These are phyloP conservation scores for Gloeophyllum trabeum DNA, from an alignment of 768 basidiomycete species.

Conservation along the genomic window DNA sequence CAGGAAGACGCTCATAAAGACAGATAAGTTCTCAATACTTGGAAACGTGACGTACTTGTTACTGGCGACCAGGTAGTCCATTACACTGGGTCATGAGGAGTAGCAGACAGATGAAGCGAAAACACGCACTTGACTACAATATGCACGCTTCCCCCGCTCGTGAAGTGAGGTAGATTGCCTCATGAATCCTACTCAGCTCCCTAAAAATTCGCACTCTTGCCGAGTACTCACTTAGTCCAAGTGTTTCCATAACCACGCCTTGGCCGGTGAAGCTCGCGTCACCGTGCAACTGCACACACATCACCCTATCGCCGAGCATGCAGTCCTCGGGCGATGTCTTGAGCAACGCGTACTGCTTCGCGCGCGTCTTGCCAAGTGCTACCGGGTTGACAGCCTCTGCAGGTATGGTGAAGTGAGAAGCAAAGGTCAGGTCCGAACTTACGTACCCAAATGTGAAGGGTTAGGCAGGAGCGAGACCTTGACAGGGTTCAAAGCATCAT, in stretches of 20 bases:
- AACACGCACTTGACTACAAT: conserved; percentile 76
- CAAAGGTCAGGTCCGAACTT: conserved; percentile 6
- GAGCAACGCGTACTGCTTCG: conserved; percentile 78
- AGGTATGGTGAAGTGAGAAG: background rate
- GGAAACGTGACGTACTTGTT: conserved; percentile 15
- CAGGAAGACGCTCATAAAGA: background rate
- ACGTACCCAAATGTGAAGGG: conserved; percentile 61
- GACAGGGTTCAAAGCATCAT: conserved; percentile 33
- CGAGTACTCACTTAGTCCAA: conserved; percentile 59
- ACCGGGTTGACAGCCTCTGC: conserved; percentile 83
- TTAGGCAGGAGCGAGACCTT: conserved; percentile 75
- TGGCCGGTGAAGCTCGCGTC: conserved; percentile 90
- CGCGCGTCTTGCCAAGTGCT: conserved; percentile 81
- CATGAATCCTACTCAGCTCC: too few relatives aligned
- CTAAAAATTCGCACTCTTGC: background rate
- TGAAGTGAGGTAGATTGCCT: conserved; percentile 88
- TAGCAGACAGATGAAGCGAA: background rate
- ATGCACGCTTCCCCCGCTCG: conserved; percentile 83
- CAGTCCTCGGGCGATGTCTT: conserved; percentile 39
- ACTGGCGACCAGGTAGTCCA: conserved; percentile 7
- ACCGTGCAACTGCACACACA: conserved; percentile 87
- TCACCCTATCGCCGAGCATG: conserved; percentile 51
- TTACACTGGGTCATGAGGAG: conserved; percentile 2
- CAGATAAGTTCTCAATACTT: background rate
- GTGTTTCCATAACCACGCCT: conserved; percentile 80